Conservation (phyloP, 2,329 filamentous ascomycete genomes). For the Lecanosticta acicola region DNA sequence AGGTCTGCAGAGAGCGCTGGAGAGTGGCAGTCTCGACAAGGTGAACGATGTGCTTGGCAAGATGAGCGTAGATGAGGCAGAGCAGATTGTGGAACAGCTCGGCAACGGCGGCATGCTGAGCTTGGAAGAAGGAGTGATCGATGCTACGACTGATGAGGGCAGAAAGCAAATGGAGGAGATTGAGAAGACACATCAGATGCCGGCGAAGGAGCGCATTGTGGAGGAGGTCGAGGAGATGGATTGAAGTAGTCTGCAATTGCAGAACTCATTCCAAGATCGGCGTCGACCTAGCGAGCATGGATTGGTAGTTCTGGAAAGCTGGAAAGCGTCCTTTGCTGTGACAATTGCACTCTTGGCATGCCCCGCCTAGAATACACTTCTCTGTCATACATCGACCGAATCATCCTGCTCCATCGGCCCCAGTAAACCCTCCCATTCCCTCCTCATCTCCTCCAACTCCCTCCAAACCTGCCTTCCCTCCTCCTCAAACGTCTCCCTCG, state of each 20-base stretch:
- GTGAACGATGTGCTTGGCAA: slow-evolving; percentile 82
- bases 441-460: slow-evolving; percentile 34
- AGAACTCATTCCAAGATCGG: no score
- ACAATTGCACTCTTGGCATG: no score
- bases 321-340: no score
- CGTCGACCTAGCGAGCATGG: no score
- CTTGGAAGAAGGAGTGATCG: slow-evolving; percentile 87
- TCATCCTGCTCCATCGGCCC: slow-evolving; percentile 32
- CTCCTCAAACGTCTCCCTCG: slow-evolving; percentile 54
- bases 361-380: no score
- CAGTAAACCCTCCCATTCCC: slow-evolving; percentile 37
- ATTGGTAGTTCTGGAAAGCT: no score
- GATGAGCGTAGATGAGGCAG: slow-evolving; percentile 83
- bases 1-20: slow-evolving; percentile 73
- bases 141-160: slow-evolving; percentile 57
- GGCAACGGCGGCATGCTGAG: slow-evolving; percentile 83
- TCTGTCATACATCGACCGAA: slow-evolving; percentile 2
- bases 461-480: slow-evolving; percentile 59
- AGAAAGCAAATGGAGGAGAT: slow-evolving; percentile 34
- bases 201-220: slow-evolving; percentile 54
- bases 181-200: slow-evolving; percentile 69
- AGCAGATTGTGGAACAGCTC: slow-evolving; percentile 74
- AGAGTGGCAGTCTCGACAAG: slow-evolving; percentile 82
- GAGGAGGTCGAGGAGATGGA: slow-evolving; percentile 39
- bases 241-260: no score